Base-by-base conservation (phyloP, 2,329 filamentous ascomycete genomes). In the Diaporthe australafricana region DNA sequence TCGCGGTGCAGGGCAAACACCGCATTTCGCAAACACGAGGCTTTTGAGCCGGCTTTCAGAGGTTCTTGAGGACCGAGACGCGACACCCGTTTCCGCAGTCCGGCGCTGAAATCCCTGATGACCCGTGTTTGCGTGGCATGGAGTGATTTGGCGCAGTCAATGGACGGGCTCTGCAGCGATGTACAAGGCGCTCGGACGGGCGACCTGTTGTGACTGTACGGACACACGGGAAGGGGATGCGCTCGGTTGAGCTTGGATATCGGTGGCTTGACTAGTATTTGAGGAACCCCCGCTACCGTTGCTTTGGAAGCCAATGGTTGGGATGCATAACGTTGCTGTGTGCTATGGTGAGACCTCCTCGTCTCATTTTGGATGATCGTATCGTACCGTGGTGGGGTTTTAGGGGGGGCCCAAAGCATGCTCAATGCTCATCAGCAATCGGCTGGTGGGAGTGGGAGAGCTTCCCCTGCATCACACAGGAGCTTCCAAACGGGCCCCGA, bases 31-130 rank as follows among this genome's bases (percentile, higher is more conserved):
- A n/a, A n/a, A 47, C 55, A 60, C 56, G 22, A 69, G 67, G 53
- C 35, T 47, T 42, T 22, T 32, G 14, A 22, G 27, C 30, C 45
- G 14, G 50, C 42, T 65, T 50, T 65, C 60, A 50, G 17, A 8
- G 53, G n/a, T 17, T 60, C 27, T 42, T 42, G 45, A 32, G 4
- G 17, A 9, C 45, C 67, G 22, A 20, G 38, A 22, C 27, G 27
- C 38, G 60, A 50, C 53, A 60, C 47, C 67, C 47, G 67, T n/a
- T 52, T 53, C 67, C 67, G 67, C 53, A 22, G 53, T 42, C n/a
- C 32, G 42, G 67, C n/a, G 55, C 16, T 42, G 53, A 62, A 52
- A 42, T 25, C 11, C 5, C 4, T 1, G 17, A 20, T 35, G 35
- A 9, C 20, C 42, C 45, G 53, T 42, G 67, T 69, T 69, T 60